phyloP scores from a whole-genome alignment of 2,329 filamentous ascomycete genomes.

The Sporothrix curviconia region DNA sequence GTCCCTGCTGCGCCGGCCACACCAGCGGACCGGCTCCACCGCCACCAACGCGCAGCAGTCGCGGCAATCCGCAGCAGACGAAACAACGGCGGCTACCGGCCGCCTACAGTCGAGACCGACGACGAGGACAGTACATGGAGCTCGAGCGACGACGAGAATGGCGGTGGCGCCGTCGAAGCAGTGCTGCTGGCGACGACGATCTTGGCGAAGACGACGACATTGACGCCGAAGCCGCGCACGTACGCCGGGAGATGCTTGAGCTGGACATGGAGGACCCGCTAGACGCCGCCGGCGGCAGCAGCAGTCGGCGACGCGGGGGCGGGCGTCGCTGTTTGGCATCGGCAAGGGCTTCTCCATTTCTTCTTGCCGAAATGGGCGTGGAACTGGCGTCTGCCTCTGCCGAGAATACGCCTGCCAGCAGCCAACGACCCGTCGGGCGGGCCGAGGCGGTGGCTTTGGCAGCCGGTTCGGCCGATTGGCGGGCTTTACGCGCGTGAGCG shows the following conservation, averaged over 20 bases:
- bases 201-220: conserved; percentile 28
- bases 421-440: conserved; percentile 32
- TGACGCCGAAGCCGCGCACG: conserved; percentile 53
- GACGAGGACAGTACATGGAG: conserved; percentile 55
- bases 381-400: conserved; percentile 41
- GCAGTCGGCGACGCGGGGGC: conserved; percentile 22
- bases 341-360: conserved; percentile 48
- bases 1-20: conserved; percentile 57
- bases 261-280: conserved; percentile 73
- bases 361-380: conserved; percentile 49
- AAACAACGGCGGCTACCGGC: conserved; percentile 57
- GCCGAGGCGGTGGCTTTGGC: not conserved
- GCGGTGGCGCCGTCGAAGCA: too few relatives aligned
- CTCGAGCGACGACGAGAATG: conserved; percentile 37
- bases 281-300: conserved; percentile 22
- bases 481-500: conserved; percentile 12
- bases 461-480: conserved; percentile 16
- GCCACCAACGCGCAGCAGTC: conserved; percentile 22
- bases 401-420: conserved; percentile 41
- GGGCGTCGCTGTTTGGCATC: conserved; percentile 47
- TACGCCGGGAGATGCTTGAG: conserved; percentile 80
- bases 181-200: conserved; percentile 33
- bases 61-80: conserved; percentile 28
- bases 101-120: conserved; percentile 74
- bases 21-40: conserved; percentile 33